Conservation (phyloP, 345 rosid genomes). For the Sonneratia caseolaris region DNA sequence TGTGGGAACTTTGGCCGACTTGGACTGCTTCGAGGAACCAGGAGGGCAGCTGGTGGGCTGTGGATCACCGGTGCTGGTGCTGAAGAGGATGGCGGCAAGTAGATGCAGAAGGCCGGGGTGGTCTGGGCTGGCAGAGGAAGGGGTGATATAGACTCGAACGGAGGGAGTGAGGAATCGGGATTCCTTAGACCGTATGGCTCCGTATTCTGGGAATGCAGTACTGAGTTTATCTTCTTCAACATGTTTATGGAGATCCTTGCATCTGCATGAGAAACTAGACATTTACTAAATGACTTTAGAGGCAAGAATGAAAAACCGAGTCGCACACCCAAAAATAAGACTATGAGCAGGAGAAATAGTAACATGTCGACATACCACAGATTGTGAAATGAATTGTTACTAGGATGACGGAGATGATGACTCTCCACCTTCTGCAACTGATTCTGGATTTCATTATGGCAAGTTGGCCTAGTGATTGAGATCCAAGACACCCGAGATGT, state of each 20-base stretch:
- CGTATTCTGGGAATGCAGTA: background rate
- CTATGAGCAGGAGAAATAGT: background rate
- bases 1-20: background rate
- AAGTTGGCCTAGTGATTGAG: background rate
- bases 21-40: background rate
- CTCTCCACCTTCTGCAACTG: background rate
- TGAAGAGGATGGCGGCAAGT: background rate
- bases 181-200: background rate
- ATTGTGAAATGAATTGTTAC: background rate
- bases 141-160: slow-evolving; percentile 3
- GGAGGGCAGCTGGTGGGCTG: background rate
- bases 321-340: too few relatives aligned
- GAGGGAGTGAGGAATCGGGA: background rate
- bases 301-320: background rate
- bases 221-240: background rate
- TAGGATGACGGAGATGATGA: background rate
- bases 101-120: background rate
- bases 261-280: background rate
- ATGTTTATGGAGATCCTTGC: background rate
- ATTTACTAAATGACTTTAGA: background rate
- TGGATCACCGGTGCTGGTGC: background rate
- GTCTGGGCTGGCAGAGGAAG: background rate
- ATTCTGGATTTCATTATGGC: background rate
- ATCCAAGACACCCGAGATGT: background rate
- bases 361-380: background rate